Evolutionary conservation across 2,329 filamentous ascomycete species (phyloP).

Genomic region (Rhinocladiella mackenziei): DNA sequence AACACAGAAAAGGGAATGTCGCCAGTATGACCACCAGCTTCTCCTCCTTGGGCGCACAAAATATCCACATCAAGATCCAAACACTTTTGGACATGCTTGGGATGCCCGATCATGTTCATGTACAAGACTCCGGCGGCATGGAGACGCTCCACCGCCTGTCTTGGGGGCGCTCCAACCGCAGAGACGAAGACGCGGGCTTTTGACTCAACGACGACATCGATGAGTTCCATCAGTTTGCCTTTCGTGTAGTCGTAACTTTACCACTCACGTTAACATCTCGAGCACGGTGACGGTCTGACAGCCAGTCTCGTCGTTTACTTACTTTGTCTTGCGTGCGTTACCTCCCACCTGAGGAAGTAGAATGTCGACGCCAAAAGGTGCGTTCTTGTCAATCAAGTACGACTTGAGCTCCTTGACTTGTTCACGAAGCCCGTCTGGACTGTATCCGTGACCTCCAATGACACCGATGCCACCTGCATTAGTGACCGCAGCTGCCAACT

Average conservation of each 20-base stretch:
- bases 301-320: no score
- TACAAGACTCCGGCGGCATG: slow-evolving; percentile 75
- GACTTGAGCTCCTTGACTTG: slow-evolving; percentile 93
- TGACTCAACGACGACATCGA: slow-evolving; percentile 88
- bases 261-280: background rate
- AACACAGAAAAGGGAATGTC: slow-evolving; percentile 87
- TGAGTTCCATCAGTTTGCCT: slow-evolving; percentile 87
- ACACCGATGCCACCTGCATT: slow-evolving; percentile 96
- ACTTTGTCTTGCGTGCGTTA: slow-evolving; percentile 92
- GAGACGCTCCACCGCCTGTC: slow-evolving; percentile 80
- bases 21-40: slow-evolving; percentile 91
- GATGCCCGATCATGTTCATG: slow-evolving; percentile 96
- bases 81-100: slow-evolving; percentile 97
- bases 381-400: slow-evolving; percentile 82
- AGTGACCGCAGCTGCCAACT: slow-evolving; percentile 92
- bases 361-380: slow-evolving; percentile 91
- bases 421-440: slow-evolving; percentile 92
- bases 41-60: slow-evolving; percentile 96
- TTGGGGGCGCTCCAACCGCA: slow-evolving; percentile 89
- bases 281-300: no score
- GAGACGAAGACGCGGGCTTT: slow-evolving; percentile 89
- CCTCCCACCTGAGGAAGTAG: slow-evolving; percentile 92
- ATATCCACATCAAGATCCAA: slow-evolving; percentile 88
- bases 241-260: slow-evolving; percentile 98
- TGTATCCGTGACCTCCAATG: slow-evolving; percentile 87